phyloP scores from a whole-genome alignment of 208 protist genomes.

The Endotrypanum monterogeii region DNA sequence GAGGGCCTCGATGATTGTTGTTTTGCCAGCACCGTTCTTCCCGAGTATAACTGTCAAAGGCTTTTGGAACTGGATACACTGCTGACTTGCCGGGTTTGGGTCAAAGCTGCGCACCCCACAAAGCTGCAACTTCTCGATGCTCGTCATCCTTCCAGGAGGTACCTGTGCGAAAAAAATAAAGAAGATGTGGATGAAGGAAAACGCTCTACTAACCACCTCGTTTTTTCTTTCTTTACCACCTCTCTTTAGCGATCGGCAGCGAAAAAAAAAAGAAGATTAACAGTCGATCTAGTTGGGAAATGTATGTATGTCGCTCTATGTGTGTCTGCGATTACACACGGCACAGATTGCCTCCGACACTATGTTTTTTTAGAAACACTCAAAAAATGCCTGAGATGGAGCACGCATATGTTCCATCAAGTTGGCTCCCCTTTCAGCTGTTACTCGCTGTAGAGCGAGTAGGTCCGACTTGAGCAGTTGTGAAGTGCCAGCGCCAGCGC shows the following conservation, averaged over 20 bases:
- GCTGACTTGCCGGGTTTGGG: slow-evolving; percentile 75
- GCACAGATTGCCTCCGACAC: neutral
- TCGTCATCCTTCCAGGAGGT: slow-evolving; percentile 88
- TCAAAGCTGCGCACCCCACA: slow-evolving; percentile 97
- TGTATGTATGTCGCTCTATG: neutral
- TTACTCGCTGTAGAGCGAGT: no score
- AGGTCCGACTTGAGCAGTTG: no score
- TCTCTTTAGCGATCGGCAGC: no score
- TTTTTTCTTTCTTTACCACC: neutral
- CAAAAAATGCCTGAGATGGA: neutral
- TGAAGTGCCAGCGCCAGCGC: no score
- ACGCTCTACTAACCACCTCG: neutral
- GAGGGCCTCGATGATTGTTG: slow-evolving; percentile 98
- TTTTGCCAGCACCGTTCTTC: slow-evolving; percentile 97
- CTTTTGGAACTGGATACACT: slow-evolving; percentile 97
- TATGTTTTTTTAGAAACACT: neutral
- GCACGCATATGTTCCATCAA: neutral
- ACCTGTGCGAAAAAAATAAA: neutral
- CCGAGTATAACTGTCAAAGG: slow-evolving; percentile 99
- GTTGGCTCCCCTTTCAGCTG: neutral
- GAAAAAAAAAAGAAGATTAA: no score
- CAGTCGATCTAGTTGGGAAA: neutral
- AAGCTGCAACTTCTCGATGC: slow-evolving; percentile 96
- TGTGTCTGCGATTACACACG: neutral
- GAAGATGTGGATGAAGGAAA: neutral